Conservation (phyloP, 2,329 filamentous ascomycete genomes). For the Botrytis cinerea region DNA sequence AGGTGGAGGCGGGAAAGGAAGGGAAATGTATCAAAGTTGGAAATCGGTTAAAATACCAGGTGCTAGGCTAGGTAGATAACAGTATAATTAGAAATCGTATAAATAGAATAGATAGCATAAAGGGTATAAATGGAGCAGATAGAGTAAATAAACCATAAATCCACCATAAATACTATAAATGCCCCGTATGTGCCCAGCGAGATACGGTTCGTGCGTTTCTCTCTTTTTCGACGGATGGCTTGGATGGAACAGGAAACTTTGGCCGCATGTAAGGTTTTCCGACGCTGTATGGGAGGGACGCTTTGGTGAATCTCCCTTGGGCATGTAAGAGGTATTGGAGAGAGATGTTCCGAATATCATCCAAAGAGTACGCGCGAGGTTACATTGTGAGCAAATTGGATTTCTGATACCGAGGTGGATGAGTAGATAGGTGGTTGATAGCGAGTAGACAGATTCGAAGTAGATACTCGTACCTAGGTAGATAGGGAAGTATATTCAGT, state of each 20-base stretch:
- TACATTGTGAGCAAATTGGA: too few species aligned
- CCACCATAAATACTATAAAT: too few species aligned
- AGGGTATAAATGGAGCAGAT: not conserved
- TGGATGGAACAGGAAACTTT: not conserved
- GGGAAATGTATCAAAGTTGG: conserved; percentile 4
- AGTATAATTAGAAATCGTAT: not conserved
- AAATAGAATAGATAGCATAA: not conserved
- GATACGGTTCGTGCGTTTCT: not conserved
- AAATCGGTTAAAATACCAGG: not conserved
- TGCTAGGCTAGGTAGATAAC: not conserved
- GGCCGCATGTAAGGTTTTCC: not conserved
- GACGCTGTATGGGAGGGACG: not conserved
- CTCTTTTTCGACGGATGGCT: not conserved
- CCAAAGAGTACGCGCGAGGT: not conserved
- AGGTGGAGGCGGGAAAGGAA: conserved; percentile 31
- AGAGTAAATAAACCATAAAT: too few species aligned
- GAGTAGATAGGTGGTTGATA: not conserved
- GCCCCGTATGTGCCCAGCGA: too few species aligned
- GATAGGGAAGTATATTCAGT: too few species aligned
- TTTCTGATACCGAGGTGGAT: not conserved
- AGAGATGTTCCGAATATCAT: not conserved
- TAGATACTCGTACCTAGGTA: not conserved
- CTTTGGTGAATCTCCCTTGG: not conserved
- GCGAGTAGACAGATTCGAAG: too few species aligned
- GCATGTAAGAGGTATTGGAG: not conserved